phyloP scores from a whole-genome alignment of 495 filamentous ascomycete genomes.

The Chlorociboria aeruginascens region DNA sequence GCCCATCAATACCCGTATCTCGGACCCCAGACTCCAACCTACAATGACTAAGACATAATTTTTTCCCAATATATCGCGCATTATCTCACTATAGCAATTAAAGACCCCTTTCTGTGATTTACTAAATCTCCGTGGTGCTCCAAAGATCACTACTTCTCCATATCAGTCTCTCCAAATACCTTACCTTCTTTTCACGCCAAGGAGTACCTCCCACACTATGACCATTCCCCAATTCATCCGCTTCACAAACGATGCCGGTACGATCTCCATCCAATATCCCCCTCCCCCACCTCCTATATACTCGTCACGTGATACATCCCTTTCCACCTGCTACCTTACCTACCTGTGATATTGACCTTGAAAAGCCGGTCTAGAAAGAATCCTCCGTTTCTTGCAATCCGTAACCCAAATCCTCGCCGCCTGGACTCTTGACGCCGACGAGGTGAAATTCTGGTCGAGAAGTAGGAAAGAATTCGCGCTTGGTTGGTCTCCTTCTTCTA shows the following conservation, averaged over 20 bases:
- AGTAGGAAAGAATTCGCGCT: constrained; percentile 12
- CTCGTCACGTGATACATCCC: constrained; percentile 2
- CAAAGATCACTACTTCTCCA: too few relatives aligned
- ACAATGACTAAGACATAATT: too few relatives aligned
- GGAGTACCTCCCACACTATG: constrained; percentile 3
- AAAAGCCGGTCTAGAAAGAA: constrained; percentile 47
- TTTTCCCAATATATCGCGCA: too few relatives aligned
- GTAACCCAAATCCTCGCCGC: constrained; percentile 35
- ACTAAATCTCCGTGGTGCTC: too few relatives aligned
- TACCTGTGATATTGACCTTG: not conserved
- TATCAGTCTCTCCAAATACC: too few relatives aligned
- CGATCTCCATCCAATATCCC: not conserved
- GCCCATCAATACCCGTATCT: too few relatives aligned
- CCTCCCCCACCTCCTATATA: too few relatives aligned
- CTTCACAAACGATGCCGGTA: constrained; percentile 13
- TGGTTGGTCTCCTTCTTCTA: constrained; percentile 4
- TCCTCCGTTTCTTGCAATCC: constrained; percentile 48
- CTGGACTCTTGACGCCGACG: constrained; percentile 16
- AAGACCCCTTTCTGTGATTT: too few relatives aligned
- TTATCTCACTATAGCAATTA: too few relatives aligned
- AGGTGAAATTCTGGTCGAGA: constrained; percentile 8
- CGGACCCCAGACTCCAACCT: too few relatives aligned
- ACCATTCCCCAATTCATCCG: constrained; percentile 10
- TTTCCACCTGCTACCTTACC: not conserved
- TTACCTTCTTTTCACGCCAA: too few relatives aligned